Evolutionary conservation across 2,329 filamentous ascomycete genomes (phyloP).

Genomic region (Diaporthe eres): DNA sequence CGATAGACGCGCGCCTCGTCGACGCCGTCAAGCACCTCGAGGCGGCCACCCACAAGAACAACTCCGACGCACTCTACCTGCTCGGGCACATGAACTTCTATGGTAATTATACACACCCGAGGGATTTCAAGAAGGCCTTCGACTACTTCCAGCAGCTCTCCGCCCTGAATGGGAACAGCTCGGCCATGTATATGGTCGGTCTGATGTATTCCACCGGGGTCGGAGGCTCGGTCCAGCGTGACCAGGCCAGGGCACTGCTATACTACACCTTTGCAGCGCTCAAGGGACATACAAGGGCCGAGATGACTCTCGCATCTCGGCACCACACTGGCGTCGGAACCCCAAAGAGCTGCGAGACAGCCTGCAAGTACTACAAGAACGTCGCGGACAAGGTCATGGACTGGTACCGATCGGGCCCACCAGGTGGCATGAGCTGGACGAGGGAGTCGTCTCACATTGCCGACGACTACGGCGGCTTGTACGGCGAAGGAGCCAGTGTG

Average conservation of each 20-base stretch:
- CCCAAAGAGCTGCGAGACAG: conserved; percentile 86
- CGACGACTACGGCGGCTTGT: conserved; percentile 92
- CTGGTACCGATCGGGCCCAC: conserved; percentile 91
- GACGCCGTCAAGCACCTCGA: conserved; percentile 68
- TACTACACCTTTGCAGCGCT: conserved; percentile 96
- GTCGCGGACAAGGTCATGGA: conserved; percentile 93
- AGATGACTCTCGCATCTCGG: conserved; percentile 94
- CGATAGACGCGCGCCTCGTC: conserved; percentile 59
- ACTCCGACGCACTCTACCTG: conserved; percentile 88
- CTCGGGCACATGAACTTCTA: conserved; percentile 97
- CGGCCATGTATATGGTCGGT: conserved; percentile 95
- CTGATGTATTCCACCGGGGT: conserved; percentile 97
- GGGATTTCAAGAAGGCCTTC: conserved; percentile 85
- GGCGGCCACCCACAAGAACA: conserved; percentile 67
- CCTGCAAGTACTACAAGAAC: conserved; percentile 89
- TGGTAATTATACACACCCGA: conserved; percentile 90
- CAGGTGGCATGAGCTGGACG: conserved; percentile 84
- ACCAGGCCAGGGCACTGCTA: conserved; percentile 92
- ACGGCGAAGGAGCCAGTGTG: conserved; percentile 94
- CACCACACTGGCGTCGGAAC: conserved; percentile 89
- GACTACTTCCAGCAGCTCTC: conserved; percentile 85
- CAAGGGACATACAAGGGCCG: conserved; percentile 83
- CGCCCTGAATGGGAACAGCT: conserved; percentile 83
- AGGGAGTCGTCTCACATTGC: conserved; percentile 87
- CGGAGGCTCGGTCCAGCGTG: conserved; percentile 81